A percentile compares a stretch with the other conserved stretches of the same genome.
These are phyloP conservation scores for Neurospora crassa DNA, from an alignment of 2,329 filamentous ascomycete species.

Conservation along the genomic window DNA sequence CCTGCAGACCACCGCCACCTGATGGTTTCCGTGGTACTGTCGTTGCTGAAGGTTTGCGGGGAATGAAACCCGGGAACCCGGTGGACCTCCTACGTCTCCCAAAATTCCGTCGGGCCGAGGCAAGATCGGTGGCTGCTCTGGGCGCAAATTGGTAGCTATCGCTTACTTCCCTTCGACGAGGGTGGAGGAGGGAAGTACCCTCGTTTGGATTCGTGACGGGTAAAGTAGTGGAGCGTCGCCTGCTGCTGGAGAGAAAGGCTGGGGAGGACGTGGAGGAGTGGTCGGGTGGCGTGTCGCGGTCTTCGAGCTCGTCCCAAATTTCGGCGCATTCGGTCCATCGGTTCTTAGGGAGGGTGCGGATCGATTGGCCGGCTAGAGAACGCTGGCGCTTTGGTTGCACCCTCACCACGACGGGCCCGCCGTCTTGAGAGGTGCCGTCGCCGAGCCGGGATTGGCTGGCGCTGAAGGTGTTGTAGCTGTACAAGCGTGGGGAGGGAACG, in stretches of 20 bases:
- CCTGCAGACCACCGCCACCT: constrained; percentile 32
- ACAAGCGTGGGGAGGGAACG: constrained; percentile 10
- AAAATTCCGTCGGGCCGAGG: constrained; percentile 22
- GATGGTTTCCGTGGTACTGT: constrained; percentile 21
- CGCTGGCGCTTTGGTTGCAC: constrained; percentile 28
- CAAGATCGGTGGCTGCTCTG: constrained; percentile 10
- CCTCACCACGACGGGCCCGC: neutral
- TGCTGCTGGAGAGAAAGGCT: constrained; percentile 16
- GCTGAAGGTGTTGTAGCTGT: constrained; percentile 40
- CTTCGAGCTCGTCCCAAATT: constrained; percentile 83
- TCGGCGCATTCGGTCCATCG: constrained; percentile 61
- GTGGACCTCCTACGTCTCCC: constrained; percentile 47
- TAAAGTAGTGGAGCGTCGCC: constrained; percentile 40
- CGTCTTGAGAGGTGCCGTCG: neutral
- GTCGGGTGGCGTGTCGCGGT: constrained; percentile 44
- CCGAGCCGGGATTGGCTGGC: neutral
- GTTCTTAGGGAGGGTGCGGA: constrained; percentile 26
- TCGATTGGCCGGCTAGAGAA: constrained; percentile 10
- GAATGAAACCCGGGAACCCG: constrained; percentile 52
- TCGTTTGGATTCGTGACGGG: constrained; percentile 28
- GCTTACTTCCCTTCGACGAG: constrained; percentile 24
- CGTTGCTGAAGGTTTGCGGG: constrained; percentile 31
- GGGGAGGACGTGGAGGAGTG: constrained; percentile 16
- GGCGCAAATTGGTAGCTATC: constrained; percentile 16
- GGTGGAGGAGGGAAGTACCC: constrained; percentile 29